phyloP scores from a whole-genome alignment of 73 alveolate species.

The Paramecium sexaurelia region DNA sequence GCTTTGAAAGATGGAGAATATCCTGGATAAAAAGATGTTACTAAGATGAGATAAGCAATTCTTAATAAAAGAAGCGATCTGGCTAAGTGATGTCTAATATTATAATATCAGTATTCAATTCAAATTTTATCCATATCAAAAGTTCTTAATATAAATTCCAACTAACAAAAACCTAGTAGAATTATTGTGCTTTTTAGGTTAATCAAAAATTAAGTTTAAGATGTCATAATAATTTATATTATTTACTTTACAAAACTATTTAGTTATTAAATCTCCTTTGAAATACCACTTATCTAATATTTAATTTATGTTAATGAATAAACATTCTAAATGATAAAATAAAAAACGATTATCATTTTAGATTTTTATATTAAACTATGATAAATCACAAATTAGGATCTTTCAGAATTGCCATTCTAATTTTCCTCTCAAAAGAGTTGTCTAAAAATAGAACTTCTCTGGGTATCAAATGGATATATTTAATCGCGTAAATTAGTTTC shows the following conservation, averaged over 20 bases:
- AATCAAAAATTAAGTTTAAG: no score
- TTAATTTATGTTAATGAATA: no score
- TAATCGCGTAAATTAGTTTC: background rate
- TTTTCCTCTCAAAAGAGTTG: background rate
- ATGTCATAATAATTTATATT: no score
- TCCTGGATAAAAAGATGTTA: slow-evolving; percentile 67
- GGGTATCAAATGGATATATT: background rate
- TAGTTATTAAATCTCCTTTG: no score
- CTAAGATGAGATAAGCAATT: slow-evolving; percentile 57
- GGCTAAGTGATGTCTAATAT: slow-evolving; percentile 25
- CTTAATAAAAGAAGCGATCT: slow-evolving; percentile 60
- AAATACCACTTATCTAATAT: no score
- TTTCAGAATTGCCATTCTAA: background rate
- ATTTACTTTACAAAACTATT: no score
- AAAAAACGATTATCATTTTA: no score
- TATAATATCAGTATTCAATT: background rate
- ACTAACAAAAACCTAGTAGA: no score
- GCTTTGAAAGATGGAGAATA: slow-evolving; percentile 67
- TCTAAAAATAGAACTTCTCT: background rate
- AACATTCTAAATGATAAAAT: no score
- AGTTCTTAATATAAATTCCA: no score
- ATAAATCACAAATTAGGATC: background rate
- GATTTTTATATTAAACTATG: no score
- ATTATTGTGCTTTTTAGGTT: no score
- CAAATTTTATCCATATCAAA: background rate